Evolutionary conservation across 768 basidiomycete genomes (phyloP).

Genomic region (Phaeolepiota aurea): DNA sequence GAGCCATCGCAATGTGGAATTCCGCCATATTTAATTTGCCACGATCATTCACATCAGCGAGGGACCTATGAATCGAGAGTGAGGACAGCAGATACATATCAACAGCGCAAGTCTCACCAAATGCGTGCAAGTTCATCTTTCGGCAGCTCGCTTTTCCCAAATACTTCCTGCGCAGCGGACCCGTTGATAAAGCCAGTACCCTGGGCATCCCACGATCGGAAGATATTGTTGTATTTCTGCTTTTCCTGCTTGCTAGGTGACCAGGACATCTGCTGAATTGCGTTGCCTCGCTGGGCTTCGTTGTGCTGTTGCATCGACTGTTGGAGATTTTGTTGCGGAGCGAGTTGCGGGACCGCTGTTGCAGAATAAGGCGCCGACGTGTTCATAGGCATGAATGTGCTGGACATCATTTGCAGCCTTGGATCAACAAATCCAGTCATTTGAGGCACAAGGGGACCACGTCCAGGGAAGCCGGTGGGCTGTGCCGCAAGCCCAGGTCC

Average conservation of each 20-base stretch:
- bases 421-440: slow-evolving; percentile 80
- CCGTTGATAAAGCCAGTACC: slow-evolving; percentile 83
- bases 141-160: slow-evolving; percentile 85
- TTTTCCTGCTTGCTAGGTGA: slow-evolving; percentile 82
- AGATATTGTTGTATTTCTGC: slow-evolving; percentile 94
- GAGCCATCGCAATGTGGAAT: slow-evolving; percentile 97
- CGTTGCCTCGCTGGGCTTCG: slow-evolving; percentile 58
- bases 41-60: slow-evolving; percentile 89
- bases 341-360: slow-evolving; percentile 59
- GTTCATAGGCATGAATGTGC: slow-evolving; percentile 82
- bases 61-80: slow-evolving; percentile 46
- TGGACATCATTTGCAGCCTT: slow-evolving; percentile 82
- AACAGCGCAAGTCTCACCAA: slow-evolving; percentile 50
- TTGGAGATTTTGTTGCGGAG: slow-evolving; percentile 60
- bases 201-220: slow-evolving; percentile 89
- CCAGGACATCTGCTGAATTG: slow-evolving; percentile 75
- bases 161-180: slow-evolving; percentile 80
- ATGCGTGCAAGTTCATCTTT: slow-evolving; percentile 89
- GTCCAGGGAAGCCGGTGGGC: slow-evolving; percentile 44
- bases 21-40: slow-evolving; percentile 94
- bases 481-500: slow-evolving; percentile 38
- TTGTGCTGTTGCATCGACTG: slow-evolving; percentile 88
- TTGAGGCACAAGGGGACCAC: slow-evolving; percentile 54
- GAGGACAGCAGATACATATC: slow-evolving; percentile 1
- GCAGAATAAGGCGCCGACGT: slow-evolving; percentile 49